Percentiles rank a stretch among this genome's conserved stretches.
These are phyloP conservation scores for Aspergillus ustus DNA, from an alignment of 2,329 filamentous ascomycete genomes.

Conservation along the genomic window DNA sequence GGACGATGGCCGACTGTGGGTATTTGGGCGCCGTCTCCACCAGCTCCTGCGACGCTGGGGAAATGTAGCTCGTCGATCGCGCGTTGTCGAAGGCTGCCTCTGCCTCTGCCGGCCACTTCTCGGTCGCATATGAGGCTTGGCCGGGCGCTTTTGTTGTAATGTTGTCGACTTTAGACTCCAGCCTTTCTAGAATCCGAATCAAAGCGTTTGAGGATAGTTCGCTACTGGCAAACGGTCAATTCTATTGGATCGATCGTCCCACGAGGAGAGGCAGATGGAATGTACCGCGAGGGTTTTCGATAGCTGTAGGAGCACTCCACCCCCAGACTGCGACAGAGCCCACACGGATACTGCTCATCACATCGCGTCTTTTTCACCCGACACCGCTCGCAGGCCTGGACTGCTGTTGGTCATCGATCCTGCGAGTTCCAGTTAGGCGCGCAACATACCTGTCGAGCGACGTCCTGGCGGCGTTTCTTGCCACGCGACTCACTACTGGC, in stretches of 20 bases:
- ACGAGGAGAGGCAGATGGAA: not conserved
- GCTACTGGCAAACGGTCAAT: not conserved
- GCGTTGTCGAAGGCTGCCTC: not conserved
- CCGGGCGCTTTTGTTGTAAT: not conserved
- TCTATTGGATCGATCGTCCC: not conserved
- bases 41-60: not conserved
- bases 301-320: not conserved
- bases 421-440: not conserved
- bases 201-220: not conserved
- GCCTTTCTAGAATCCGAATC: not conserved
- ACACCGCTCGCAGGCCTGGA: slow-evolving; percentile 2
- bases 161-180: not conserved
- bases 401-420: not conserved
- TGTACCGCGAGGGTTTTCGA: not conserved
- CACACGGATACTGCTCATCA: slow-evolving; percentile 1
- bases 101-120: not conserved
- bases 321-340: not conserved
- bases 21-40: not conserved
- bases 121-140: not conserved
- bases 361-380: slow-evolving; percentile 4
- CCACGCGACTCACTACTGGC: not conserved
- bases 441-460: not conserved
- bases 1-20: not conserved
- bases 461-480: not conserved
- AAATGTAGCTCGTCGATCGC: not conserved